These are phyloP conservation scores for Phoenix dactylifera DNA, from an alignment of 176 grass and related monocot genomes.

Conservation along the genomic window DNA sequence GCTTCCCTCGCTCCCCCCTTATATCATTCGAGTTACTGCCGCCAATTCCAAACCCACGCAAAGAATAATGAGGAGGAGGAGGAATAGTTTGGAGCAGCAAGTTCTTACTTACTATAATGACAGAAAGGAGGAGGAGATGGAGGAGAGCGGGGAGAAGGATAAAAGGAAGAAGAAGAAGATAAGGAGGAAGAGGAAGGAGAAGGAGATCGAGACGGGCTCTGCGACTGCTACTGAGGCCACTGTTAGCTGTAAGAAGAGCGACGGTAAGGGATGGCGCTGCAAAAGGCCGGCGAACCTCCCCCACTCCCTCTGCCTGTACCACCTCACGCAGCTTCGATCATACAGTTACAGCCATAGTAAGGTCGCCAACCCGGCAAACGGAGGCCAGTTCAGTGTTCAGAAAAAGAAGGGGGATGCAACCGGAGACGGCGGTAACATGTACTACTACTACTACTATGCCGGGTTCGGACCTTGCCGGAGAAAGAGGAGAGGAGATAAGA, in stretches of 20 bases:
- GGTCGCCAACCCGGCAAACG: background rate
- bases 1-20: too few species aligned
- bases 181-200: conserved; percentile 2
- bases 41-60: too few species aligned
- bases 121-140: background rate
- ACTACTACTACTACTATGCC: conserved; percentile 14
- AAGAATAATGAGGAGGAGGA: too few species aligned
- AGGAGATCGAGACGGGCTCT: background rate
- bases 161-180: background rate
- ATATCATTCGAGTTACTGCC: too few species aligned
- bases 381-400: background rate
- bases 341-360: background rate
- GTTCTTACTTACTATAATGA: too few species aligned
- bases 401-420: background rate
- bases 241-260: conserved; percentile 14
- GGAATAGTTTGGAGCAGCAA: too few species aligned
- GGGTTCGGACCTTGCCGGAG: conserved; percentile 9
- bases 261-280: conserved; percentile 15
- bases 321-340: conserved; percentile 6
- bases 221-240: background rate
- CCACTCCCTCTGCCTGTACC: conserved; percentile 11
- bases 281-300: conserved; percentile 7
- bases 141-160: background rate
- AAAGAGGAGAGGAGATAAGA: background rate
- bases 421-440: background rate